A percentile compares a stretch with the other conserved stretches of the same genome.
phyloP scores from a whole-genome alignment of 441 rosid species.

The Kokia cookei region DNA sequence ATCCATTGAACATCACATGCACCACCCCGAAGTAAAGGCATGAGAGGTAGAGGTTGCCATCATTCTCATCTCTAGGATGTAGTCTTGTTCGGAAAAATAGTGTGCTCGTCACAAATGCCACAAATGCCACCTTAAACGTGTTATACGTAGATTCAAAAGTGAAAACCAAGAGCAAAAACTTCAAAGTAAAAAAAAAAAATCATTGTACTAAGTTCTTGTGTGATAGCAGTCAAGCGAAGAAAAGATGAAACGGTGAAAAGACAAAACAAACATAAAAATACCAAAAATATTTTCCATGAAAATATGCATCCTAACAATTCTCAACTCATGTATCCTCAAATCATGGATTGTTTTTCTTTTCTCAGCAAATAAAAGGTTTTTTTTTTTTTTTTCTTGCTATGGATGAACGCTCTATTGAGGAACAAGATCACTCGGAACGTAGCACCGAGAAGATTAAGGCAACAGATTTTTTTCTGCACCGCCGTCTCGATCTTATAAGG shows the following conservation, averaged over 20 bases:
- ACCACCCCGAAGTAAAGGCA: slow-evolving; percentile 82
- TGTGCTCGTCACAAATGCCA: slow-evolving; percentile 83
- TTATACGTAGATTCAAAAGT: slow-evolving; percentile 1
- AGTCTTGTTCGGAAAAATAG: slow-evolving; percentile 68
- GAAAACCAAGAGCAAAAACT: not conserved
- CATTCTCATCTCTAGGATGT: slow-evolving; percentile 68
- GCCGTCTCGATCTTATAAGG: no score
- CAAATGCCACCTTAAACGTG: slow-evolving; percentile 60
- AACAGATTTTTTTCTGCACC: no score
- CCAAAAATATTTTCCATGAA: no score
- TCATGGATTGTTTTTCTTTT: not conserved
- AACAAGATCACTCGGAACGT: no score
- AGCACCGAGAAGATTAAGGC: no score
- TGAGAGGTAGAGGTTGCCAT: slow-evolving; percentile 68
- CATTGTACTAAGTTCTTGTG: not conserved
- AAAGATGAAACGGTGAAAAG: not conserved
- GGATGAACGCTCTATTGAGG: no score
- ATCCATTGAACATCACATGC: slow-evolving; percentile 92
- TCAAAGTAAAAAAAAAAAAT: not conserved
- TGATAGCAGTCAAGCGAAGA: not conserved
- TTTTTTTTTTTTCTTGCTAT: no score
- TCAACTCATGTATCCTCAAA: not conserved
- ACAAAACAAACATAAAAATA: not conserved
- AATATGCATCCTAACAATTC: not conserved
- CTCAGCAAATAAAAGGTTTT: no score